These are phyloP conservation scores for Syzygium jambos DNA, from an alignment of 345 rosid genomes.

Conservation along the genomic window DNA sequence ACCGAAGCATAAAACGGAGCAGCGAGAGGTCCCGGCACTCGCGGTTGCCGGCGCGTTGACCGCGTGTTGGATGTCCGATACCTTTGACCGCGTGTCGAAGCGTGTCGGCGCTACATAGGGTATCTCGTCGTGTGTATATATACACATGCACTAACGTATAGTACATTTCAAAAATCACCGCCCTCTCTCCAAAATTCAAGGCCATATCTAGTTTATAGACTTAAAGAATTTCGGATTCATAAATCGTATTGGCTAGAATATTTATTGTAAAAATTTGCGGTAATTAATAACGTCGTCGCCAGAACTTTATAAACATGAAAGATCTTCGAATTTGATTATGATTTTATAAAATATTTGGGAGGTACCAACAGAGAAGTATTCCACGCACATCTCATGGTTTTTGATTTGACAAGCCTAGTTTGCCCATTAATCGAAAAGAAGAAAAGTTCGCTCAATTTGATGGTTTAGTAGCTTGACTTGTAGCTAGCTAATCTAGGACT, in stretches of 20 bases:
- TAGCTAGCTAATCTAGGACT: no score
- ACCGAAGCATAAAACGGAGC: no score
- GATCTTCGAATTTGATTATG: neutral
- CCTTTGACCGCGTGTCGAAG: no score
- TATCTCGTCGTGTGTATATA: neutral
- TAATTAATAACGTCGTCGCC: neutral
- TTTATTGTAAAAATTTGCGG: neutral
- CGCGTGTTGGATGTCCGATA: no score
- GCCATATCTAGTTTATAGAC: neutral
- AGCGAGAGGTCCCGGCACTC: no score
- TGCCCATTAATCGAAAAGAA: neutral
- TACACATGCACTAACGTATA: neutral
- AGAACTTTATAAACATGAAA: neutral
- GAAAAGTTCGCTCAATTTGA: neutral
- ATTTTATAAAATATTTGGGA: neutral
- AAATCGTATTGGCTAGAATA: neutral
- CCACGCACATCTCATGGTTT: neutral
- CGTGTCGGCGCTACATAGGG: no score
- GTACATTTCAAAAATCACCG: neutral
- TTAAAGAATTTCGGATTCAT: neutral
- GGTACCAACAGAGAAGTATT: neutral
- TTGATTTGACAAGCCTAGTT: neutral
- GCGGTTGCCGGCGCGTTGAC: no score
- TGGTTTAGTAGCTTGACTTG: neutral
- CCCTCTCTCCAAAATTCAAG: neutral